Conservation (phyloP, 768 basidiomycete genomes). For the Calvatia gigantea region DNA sequence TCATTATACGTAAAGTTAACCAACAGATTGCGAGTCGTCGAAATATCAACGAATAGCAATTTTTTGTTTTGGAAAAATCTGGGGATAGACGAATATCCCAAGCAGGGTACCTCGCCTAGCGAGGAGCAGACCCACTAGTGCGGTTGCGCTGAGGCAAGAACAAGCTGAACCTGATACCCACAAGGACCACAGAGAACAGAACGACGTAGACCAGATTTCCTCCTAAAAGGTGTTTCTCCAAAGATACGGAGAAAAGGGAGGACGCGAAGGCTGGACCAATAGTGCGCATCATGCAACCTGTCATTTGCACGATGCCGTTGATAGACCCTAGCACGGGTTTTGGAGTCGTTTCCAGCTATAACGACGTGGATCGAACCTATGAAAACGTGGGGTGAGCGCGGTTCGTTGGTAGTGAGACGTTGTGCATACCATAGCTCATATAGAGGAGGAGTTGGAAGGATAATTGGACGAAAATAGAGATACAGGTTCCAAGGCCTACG, state of each 20-base stretch:
- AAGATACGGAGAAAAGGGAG: slow-evolving; percentile 53
- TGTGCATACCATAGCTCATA: slow-evolving; percentile 31
- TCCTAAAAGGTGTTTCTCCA: slow-evolving; percentile 39
- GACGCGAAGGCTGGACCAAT: slow-evolving; percentile 52
- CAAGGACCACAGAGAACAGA: slow-evolving; percentile 24
- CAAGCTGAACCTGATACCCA: slow-evolving; percentile 18
- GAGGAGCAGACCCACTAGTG: not conserved
- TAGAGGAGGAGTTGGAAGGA: slow-evolving; percentile 22
- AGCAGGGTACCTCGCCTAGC: too few species aligned
- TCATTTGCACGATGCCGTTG: slow-evolving; percentile 55
- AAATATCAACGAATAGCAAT: too few species aligned
- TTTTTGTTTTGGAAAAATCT: too few species aligned
- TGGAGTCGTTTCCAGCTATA: slow-evolving; percentile 37
- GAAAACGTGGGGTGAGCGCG: not conserved
- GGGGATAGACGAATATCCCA: too few species aligned
- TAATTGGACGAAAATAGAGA: slow-evolving; percentile 31
- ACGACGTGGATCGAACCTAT: slow-evolving; percentile 46
- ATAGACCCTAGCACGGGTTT: slow-evolving; percentile 44
- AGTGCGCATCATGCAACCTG: slow-evolving; percentile 43
- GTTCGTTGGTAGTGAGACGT: not conserved
- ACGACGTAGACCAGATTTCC: slow-evolving; percentile 43
- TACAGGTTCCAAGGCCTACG: slow-evolving; percentile 26
- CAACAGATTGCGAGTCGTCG: too few species aligned
- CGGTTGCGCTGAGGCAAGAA: not conserved
- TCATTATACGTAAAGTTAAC: too few species aligned